Conservation (phyloP, 306 rosid genomes). For the Castanea crenata region DNA sequence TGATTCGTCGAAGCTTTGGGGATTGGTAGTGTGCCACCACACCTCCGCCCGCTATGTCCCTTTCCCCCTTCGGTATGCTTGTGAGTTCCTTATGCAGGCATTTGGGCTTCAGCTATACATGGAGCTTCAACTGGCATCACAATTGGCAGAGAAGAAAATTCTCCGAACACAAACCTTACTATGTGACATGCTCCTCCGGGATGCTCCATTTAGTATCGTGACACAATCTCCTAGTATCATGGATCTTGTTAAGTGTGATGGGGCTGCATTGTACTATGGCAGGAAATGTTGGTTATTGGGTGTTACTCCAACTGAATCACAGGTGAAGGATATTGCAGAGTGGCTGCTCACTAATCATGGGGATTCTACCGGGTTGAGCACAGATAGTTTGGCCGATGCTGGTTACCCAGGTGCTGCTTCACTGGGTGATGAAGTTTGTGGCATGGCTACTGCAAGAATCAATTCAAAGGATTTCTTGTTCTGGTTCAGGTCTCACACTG, state of each 20-base stretch:
- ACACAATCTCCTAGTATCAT: conserved; percentile 71
- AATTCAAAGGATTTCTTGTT: conserved; percentile 63
- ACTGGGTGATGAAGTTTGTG: conserved; percentile 73
- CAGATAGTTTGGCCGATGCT: conserved; percentile 73
- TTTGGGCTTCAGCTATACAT: conserved; percentile 65
- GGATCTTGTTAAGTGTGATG: conserved; percentile 85
- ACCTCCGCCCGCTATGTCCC: conserved; percentile 63
- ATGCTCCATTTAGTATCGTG: conserved; percentile 62
- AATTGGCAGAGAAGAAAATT: conserved; percentile 57
- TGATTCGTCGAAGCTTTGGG: conserved; percentile 71
- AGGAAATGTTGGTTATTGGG: conserved; percentile 71
- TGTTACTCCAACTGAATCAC: conserved; percentile 75
- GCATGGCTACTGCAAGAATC: conserved; percentile 70
- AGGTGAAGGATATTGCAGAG: conserved; percentile 64
- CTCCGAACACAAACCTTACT: conserved; percentile 70
- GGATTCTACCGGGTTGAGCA: conserved; percentile 76
- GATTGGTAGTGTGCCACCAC: conserved; percentile 87
- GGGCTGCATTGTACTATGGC: conserved; percentile 67
- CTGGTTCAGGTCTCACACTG: conserved; percentile 81
- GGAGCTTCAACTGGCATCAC: conserved; percentile 76
- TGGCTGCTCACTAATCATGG: conserved; percentile 62
- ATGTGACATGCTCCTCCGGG: conserved; percentile 86
- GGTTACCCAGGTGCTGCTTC: conserved; percentile 75
- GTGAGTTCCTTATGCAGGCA: conserved; percentile 83
- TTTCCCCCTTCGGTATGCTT: conserved; percentile 85